Base-by-base conservation (phyloP, 2,329 filamentous ascomycete genomes). In the Tolypocladium ovalisporum region DNA sequence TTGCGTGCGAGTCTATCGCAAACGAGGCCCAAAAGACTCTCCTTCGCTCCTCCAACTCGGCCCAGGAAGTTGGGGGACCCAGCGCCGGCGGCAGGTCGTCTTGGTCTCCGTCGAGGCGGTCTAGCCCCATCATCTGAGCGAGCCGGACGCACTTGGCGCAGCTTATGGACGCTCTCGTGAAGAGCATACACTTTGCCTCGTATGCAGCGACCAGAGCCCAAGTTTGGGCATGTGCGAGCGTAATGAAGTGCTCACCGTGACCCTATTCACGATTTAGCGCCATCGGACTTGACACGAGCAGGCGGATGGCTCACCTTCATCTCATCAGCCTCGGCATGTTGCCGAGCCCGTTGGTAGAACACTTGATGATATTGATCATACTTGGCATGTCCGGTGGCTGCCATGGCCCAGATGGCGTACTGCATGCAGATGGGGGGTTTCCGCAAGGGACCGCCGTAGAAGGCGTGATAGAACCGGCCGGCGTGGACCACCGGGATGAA, bases 21-120 rank as follows among this genome's bases (percentile, higher is more conserved):
- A 93, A 97, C 0, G 85, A 81, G 62, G 86, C 83, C 93, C 93
- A 97, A 64, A 96, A 96, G 0, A 88, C 86, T 62, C 93, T 80
- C 58, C 93, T 81, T 55, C 92, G 80, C 70, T 97, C 92, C 59
- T 81, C 78, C 24, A 77, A 62, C 60, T 97, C 93, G 1, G 83
- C 85, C 90, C 90, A 96, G 66, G 90, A 89, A 63, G 81, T 82
- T 0, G 90, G 79, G 1, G 89, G 86, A 4, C 83, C 77, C 9
- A 97, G 67, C 49, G 86, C 87, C 56, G 90, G 88, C 61, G 92
- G 89, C 44, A 89, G 81, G 57, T 87, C 84, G 15, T 85, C 68
- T 0, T 79, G 79, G 1, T 75, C 71, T 6, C 83, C 84, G 67
- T 96, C 90, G 40, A 95, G 70, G 32, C 87, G 81, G 70, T 95